Evolutionary conservation across 2,329 filamentous ascomycete species (phyloP).

Genomic region (Mariannaea elegans): DNA sequence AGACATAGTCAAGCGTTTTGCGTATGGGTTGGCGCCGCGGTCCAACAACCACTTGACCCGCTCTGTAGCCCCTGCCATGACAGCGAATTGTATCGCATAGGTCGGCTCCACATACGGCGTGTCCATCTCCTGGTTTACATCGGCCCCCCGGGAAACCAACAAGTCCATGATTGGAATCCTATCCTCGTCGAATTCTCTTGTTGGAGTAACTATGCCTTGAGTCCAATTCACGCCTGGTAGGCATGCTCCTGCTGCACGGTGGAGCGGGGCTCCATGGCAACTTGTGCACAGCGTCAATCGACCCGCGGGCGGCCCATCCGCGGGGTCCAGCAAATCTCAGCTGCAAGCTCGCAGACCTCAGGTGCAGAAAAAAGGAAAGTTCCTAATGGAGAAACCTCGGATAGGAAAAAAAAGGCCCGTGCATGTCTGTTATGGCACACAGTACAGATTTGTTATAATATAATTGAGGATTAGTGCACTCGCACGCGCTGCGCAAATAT

Average conservation of each 20-base stretch:
- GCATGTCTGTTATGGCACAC: too few species aligned
- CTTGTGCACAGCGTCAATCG: slow-evolving; percentile 5
- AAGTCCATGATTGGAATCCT: slow-evolving; percentile 30
- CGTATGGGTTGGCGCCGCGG: slow-evolving; percentile 29
- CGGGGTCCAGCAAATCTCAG: too few species aligned
- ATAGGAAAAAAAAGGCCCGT: too few species aligned
- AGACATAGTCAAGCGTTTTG: slow-evolving; percentile 25
- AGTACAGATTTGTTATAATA: too few species aligned
- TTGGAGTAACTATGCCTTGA: not conserved
- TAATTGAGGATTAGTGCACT: too few species aligned
- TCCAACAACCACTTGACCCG: slow-evolving; percentile 30
- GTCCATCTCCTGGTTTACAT: slow-evolving; percentile 19
- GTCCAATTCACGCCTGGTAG: slow-evolving; percentile 7
- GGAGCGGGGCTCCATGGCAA: slow-evolving; percentile 25
- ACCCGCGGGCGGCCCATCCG: slow-evolving; percentile 8
- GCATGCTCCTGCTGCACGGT: slow-evolving; percentile 24
- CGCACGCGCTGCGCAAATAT: too few species aligned
- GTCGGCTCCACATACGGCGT: slow-evolving; percentile 14
- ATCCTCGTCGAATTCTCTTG: slow-evolving; percentile 10
- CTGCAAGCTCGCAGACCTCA: too few species aligned
- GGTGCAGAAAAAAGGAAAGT: too few species aligned
- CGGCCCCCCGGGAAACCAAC: slow-evolving; percentile 23
- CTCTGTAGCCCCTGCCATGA: slow-evolving; percentile 30
- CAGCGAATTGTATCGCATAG: slow-evolving; percentile 31
- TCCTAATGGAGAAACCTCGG: too few species aligned